phyloP scores from a whole-genome alignment of 2,329 filamentous ascomycete species.

The Exutisphaerella laricina region DNA sequence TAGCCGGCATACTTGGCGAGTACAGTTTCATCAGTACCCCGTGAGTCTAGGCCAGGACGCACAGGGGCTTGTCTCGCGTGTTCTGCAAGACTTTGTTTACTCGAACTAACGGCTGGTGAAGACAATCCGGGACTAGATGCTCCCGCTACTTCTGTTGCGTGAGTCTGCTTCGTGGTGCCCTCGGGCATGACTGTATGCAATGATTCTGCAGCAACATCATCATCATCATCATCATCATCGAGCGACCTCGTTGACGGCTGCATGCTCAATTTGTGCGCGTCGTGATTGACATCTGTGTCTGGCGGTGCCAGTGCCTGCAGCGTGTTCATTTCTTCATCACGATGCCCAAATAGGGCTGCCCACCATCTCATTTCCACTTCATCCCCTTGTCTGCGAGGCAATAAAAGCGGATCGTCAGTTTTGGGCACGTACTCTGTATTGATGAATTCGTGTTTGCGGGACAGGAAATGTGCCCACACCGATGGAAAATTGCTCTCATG shows the following conservation, averaged over 20 bases:
- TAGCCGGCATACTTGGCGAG: constrained; percentile 7
- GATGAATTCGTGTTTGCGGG: constrained; percentile 70
- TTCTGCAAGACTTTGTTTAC: too few species aligned
- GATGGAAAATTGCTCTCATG: constrained; percentile 70
- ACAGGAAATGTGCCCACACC: constrained; percentile 94
- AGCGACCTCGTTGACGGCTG: constrained; percentile 6
- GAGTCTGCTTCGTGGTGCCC: too few species aligned
- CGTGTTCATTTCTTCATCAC: constrained; percentile 89
- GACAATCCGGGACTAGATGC: too few species aligned
- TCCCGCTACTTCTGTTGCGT: too few species aligned
- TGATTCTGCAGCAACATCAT: too few species aligned
- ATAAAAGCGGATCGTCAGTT: constrained; percentile 76
- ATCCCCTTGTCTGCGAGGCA: constrained; percentile 51
- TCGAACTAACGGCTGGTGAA: too few species aligned
- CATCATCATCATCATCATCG: not conserved
- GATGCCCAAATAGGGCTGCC: constrained; percentile 78
- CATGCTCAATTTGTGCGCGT: not conserved
- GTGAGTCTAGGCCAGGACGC: constrained; percentile 11
- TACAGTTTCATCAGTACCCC: constrained; percentile 11
- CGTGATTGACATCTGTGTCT: constrained; percentile 5
- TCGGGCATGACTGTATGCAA: too few species aligned
- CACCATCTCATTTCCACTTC: constrained; percentile 81
- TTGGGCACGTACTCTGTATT: constrained; percentile 72
- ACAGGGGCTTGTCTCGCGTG: too few species aligned
- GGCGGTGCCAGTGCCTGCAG: constrained; percentile 29